phyloP scores from a whole-genome alignment of 768 basidiomycete genomes.

The Arthromyces matolae region DNA sequence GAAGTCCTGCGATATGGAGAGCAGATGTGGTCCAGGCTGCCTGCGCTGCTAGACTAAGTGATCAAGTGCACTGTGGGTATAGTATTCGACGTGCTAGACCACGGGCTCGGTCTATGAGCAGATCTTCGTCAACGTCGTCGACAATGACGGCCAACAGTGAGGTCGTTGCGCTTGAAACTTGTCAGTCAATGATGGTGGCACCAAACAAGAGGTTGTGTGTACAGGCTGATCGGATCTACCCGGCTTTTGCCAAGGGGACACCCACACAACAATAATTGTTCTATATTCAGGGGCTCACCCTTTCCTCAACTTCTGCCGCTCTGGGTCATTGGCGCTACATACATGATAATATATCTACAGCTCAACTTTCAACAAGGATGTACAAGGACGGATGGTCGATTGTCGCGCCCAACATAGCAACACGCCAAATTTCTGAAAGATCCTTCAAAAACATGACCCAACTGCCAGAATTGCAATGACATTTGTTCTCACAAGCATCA shows the following conservation, averaged over 20 bases:
- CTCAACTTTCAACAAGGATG: no score
- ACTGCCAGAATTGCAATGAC: no score
- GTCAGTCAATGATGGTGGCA: conserved; percentile 7
- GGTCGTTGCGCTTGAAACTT: conserved; percentile 11
- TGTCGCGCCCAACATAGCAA: no score
- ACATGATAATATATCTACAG: no score
- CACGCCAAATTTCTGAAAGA: no score
- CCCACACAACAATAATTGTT: no score
- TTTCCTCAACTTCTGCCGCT: no score
- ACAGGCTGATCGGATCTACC: conserved; percentile 21
- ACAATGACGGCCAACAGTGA: conserved; percentile 7
- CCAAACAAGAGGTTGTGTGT: conserved; percentile 12
- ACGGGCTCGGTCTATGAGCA: conserved; percentile 2
- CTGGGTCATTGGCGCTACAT: no score
- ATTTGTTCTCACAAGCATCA: no score
- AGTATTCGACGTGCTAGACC: conserved; percentile 1
- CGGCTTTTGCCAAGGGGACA: conserved; percentile 20
- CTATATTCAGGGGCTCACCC: neutral
- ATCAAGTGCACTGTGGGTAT: conserved; percentile 1
- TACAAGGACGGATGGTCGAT: no score
- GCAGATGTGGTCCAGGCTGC: conserved; percentile 7
- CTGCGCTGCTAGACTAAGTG: conserved; percentile 4
- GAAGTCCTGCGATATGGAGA: conserved; percentile 1
- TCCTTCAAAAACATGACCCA: no score
- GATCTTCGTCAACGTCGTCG: conserved; percentile 12